phyloP scores from a whole-genome alignment of 805 yeast species.

The Candida verbasci region DNA sequence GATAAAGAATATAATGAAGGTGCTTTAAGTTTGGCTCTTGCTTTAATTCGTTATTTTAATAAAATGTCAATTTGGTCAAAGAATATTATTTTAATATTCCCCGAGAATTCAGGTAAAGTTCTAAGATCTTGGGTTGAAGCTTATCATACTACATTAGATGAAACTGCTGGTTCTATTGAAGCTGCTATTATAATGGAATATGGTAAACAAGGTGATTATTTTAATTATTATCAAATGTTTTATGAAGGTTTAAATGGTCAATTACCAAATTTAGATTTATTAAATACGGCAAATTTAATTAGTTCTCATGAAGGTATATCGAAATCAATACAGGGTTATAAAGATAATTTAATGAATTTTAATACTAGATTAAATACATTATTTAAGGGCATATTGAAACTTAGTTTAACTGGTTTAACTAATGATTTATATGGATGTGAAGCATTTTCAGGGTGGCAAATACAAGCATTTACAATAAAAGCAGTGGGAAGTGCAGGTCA shows the following conservation, averaged over 20 bases:
- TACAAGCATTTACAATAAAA: conserved; percentile 78
- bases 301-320: conserved; percentile 73
- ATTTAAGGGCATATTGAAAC: conserved; percentile 58
- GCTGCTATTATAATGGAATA: conserved; percentile 84
- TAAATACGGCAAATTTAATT: conserved; percentile 75
- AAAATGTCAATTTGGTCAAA: conserved; percentile 95
- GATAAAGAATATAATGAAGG: conserved; percentile 69
- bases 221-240: conserved; percentile 67
- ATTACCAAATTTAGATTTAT: conserved; percentile 85
- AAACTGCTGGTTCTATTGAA: conserved; percentile 91
- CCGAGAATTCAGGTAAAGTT: conserved; percentile 64
- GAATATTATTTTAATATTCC: conserved; percentile 81
- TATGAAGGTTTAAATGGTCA: conserved; percentile 95
- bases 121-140: conserved; percentile 90
- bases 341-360: conserved; percentile 35
- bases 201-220: conserved; percentile 60
- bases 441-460: conserved; percentile 93
- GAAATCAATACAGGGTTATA: conserved; percentile 58
- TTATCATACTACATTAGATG: conserved; percentile 77
- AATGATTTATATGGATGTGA: conserved; percentile 68
- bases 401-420: conserved; percentile 65
- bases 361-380: conserved; percentile 55
- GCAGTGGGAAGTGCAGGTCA: conserved; percentile 60
- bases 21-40: conserved; percentile 69
- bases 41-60: conserved; percentile 74